Percentiles rank a stretch among this genome's conserved stretches.
Conservation (phyloP, 257 asterid genomes). For the Salvia miltiorrhiza region DNA sequence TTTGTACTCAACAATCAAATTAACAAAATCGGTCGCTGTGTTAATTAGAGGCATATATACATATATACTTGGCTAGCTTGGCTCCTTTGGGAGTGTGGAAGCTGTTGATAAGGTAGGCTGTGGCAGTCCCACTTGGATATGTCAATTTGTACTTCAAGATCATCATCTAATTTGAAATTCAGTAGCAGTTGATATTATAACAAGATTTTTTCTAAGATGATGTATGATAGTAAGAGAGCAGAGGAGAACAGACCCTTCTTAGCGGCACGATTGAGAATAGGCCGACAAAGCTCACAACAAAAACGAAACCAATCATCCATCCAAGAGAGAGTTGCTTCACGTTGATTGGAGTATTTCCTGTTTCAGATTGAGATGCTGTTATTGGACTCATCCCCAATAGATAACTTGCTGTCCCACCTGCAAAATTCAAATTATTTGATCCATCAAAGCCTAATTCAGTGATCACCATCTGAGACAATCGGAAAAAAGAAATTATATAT, state of each 20-base stretch:
- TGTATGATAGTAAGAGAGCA: background rate
- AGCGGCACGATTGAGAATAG: constrained; percentile 73
- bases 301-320: constrained; percentile 65
- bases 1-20: background rate
- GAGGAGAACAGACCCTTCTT: constrained; percentile 41
- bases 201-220: too few relatives aligned
- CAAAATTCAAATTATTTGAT: too few relatives aligned
- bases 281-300: constrained; percentile 71
- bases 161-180: constrained; percentile 52
- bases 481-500: too few relatives aligned
- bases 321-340: constrained; percentile 50
- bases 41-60: too few relatives aligned
- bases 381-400: constrained; percentile 59
- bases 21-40: too few relatives aligned
- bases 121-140: constrained; percentile 92
- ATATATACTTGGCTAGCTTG: constrained; percentile 58
- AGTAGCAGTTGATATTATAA: too few relatives aligned
- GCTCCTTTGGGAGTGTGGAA: constrained; percentile 88
- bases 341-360: constrained; percentile 46
- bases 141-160: constrained; percentile 69
- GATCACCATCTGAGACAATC: too few relatives aligned
- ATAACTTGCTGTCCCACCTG: constrained; percentile 84
- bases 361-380: constrained; percentile 46
- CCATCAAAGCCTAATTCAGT: too few relatives aligned
- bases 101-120: constrained; percentile 78